Evolutionary conservation across 2,329 filamentous ascomycete species (phyloP), one percentile per base, ranked within the genome.

Genomic region (Bipolaris cookei): DNA sequence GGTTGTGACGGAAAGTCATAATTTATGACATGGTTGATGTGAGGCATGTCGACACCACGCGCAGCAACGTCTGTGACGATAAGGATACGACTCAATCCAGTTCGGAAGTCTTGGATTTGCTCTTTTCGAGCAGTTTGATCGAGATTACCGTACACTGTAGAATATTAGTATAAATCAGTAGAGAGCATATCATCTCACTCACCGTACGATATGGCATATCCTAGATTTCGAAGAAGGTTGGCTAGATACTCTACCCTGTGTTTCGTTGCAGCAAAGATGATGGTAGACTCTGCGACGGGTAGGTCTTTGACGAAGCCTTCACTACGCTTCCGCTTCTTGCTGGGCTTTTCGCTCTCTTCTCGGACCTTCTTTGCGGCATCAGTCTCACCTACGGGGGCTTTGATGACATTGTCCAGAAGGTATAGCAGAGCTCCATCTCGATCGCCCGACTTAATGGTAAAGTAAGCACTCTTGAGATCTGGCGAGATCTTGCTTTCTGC

Each of bases 51-150:
- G 60, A 99, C 96, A 86, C 95, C 95, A 86, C 95, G 87, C 20
- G 95, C 95, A 13, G 95, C 95, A 51, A 99, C 92, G 74, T 99
- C 95, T 1, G 95, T 99, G 42, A 98, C 94, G 2, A 99, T 93
- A 7, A 99, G 80, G 45, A 99, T 92, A 66, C 97, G 94, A 0
- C 91, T 90, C 62, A 89, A 85, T 6, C 95, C 95, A 21, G 83
- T 84, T 57, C 96, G 85, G 76, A 99, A 99, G 62, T 93, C 89
- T 57, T 96, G 89, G 13, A 98, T 92, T 70, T 99, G 92, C 21
- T 92, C 90, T 73, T 93, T 92, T 74, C 95, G 89, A 30, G 95
- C 95, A 4, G 90, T 93, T 73, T 99, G 95, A 69, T 99, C 96
- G 11, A 99, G 82, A 1, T 94, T 91, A 69, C 95, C 95, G 73